Percentiles rank a stretch among this genome's conserved stretches.
Evolutionary conservation across 2,329 filamentous ascomycete species (phyloP).

Genomic region (Paecilomyces formosus): DNA sequence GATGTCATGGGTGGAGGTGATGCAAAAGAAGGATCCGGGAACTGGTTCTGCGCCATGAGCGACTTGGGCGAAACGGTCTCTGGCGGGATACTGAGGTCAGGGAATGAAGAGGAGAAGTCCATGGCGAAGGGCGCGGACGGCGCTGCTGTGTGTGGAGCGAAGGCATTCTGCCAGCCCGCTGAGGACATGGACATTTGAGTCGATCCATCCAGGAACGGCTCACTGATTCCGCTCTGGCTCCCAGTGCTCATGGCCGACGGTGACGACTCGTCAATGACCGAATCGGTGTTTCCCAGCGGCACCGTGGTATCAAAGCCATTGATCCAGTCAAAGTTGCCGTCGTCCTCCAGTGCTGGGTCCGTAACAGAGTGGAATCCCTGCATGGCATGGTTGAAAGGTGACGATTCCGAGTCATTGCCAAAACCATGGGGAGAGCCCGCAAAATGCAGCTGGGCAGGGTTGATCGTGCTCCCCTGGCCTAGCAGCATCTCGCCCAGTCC

Average conservation of each 20-base stretch:
- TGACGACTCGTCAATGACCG: slow-evolving; percentile 83
- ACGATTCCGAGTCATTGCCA: slow-evolving; percentile 31
- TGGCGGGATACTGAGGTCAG: slow-evolving; percentile 63
- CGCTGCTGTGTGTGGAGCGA: slow-evolving; percentile 63
- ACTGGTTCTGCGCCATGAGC: slow-evolving; percentile 60
- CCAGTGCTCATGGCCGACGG: slow-evolving; percentile 93
- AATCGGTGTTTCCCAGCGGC: slow-evolving; percentile 62
- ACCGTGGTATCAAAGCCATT: slow-evolving; percentile 73
- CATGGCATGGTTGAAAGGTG: slow-evolving; percentile 34
- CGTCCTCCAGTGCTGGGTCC: slow-evolving; percentile 54
- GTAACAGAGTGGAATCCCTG: slow-evolving; percentile 48
- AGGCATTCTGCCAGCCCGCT: slow-evolving; percentile 59
- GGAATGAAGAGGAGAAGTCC: slow-evolving; percentile 69
- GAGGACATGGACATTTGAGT: slow-evolving; percentile 53
- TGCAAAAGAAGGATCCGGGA: slow-evolving; percentile 66
- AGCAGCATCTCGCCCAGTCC: slow-evolving; percentile 67
- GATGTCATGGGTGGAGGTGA: slow-evolving; percentile 69
- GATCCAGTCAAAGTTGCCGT: slow-evolving; percentile 79
- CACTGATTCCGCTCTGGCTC: slow-evolving; percentile 71
- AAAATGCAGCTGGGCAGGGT: slow-evolving; percentile 69
- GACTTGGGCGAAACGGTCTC: slow-evolving; percentile 73
- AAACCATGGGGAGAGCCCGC: slow-evolving; percentile 62
- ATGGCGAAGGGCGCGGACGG: slow-evolving; percentile 61
- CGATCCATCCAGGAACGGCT: slow-evolving; percentile 76
- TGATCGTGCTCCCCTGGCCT: slow-evolving; percentile 54